phyloP scores from a whole-genome alignment of 2,329 filamentous ascomycete genomes.

The Fusarium sp. region DNA sequence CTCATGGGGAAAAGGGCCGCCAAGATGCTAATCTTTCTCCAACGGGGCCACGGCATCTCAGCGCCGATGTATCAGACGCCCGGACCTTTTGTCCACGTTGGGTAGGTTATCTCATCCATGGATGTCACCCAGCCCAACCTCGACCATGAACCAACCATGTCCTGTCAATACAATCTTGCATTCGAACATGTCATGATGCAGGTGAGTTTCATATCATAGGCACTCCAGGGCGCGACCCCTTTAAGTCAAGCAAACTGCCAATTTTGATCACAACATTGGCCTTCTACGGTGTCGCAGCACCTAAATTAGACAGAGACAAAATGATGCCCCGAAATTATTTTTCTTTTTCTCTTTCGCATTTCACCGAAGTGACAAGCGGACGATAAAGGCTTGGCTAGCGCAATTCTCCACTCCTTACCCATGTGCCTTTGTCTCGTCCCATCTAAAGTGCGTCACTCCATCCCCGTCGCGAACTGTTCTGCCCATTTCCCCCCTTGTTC shows the following conservation, averaged over 20 bases:
- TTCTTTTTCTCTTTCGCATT: constrained; percentile 9
- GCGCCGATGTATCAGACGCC: constrained; percentile 36
- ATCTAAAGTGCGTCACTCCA: constrained; percentile 43
- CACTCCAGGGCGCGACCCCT: neutral
- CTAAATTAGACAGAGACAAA: neutral
- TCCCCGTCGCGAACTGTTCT: constrained; percentile 32
- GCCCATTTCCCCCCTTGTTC: constrained; percentile 31
- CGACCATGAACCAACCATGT: constrained; percentile 12
- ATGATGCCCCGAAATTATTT: neutral
- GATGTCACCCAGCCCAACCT: neutral
- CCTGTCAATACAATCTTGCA: constrained; percentile 3
- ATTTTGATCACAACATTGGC: neutral
- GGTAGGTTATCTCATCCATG: constrained; percentile 24
- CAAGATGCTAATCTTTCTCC: constrained; percentile 39
- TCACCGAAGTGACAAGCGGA: constrained; percentile 29
- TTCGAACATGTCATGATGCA: constrained; percentile 26
- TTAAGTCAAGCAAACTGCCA: neutral
- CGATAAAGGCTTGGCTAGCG: constrained; percentile 31
- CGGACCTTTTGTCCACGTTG: constrained; percentile 42
- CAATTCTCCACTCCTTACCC: constrained; percentile 14
- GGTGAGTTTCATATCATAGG: constrained; percentile 10
- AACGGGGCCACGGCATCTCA: constrained; percentile 27
- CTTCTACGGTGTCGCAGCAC: neutral
- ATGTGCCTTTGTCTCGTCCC: constrained; percentile 26
- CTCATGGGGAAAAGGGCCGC: constrained; percentile 24